Percentiles rank a stretch among this genome's conserved stretches.
Evolutionary conservation across 108 stramenopile species (phyloP).

Genomic region (Cyclotella kingstonii): DNA sequence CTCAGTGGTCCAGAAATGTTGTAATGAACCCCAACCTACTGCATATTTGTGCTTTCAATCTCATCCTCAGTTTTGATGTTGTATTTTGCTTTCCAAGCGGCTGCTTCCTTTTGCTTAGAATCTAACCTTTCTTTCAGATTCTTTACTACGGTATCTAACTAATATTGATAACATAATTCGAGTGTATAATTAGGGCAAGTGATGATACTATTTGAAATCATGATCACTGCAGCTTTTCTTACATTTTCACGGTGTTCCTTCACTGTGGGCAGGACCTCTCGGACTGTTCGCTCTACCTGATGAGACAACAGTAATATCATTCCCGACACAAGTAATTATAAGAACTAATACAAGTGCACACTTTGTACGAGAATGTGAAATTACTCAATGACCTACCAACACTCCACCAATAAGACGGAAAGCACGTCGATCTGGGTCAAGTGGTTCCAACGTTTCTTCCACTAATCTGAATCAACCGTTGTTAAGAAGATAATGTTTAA

Average conservation of each 20-base stretch:
- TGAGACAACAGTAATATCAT: neutral
- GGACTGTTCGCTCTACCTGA: slow-evolving; percentile 88
- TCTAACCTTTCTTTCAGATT: slow-evolving; percentile 60
- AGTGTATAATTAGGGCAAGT: neutral
- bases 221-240: slow-evolving; percentile 29
- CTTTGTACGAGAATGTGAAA: too few species aligned
- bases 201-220: slow-evolving; percentile 8
- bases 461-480: too few species aligned
- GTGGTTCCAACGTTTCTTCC: slow-evolving; percentile 85
- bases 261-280: slow-evolving; percentile 93
- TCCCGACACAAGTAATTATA: neutral
- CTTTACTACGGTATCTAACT: slow-evolving; percentile 66
- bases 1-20: neutral
- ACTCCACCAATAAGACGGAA: slow-evolving; percentile 93
- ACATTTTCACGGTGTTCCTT: slow-evolving; percentile 74
- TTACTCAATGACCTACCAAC: slow-evolving; percentile 38
- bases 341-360: too few species aligned
- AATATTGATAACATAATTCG: slow-evolving; percentile 7
- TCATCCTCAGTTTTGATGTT: slow-evolving; percentile 62
- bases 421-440: slow-evolving; percentile 86
- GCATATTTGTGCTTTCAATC: slow-evolving; percentile 35
- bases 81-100: slow-evolving; percentile 75
- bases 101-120: slow-evolving; percentile 67
- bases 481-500: too few species aligned
- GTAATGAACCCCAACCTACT: slow-evolving; percentile 6